Conservation (phyloP, 345 rosid genomes). For the Eucalyptus erythrocorys region DNA sequence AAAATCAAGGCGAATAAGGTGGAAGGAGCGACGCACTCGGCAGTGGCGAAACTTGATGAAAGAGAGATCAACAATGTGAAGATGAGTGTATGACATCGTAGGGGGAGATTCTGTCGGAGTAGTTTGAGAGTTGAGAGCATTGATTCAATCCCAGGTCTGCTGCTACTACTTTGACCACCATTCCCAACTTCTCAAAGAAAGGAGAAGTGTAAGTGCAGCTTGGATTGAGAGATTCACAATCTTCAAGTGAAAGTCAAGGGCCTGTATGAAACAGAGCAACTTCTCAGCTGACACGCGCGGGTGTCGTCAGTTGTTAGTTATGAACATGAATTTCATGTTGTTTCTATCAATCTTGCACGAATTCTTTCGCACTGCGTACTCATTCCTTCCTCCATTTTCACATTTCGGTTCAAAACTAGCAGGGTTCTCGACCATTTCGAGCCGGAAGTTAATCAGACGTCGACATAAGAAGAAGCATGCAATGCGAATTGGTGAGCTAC, state of each 20-base stretch:
- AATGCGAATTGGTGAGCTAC: background rate
- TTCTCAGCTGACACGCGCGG: background rate
- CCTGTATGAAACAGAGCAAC: background rate
- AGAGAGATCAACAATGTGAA: background rate
- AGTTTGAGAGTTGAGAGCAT: background rate
- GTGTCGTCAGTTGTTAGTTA: background rate
- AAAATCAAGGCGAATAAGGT: background rate
- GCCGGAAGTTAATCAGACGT: background rate
- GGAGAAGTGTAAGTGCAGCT: background rate
- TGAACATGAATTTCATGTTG: background rate
- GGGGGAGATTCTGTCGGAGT: background rate
- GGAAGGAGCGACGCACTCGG: background rate
- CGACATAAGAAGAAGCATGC: background rate
- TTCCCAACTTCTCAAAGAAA: background rate
- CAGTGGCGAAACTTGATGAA: background rate
- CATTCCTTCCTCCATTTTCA: background rate
- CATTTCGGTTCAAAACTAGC: background rate
- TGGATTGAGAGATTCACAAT: background rate
- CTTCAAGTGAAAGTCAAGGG: background rate
- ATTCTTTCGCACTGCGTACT: background rate
- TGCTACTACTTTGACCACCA: background rate
- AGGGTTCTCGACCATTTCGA: background rate
- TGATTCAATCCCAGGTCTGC: background rate
- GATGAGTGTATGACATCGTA: background rate
- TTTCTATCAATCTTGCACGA: background rate